Conservation (phyloP, 306 rosid species). For the Vicia sativa region DNA sequence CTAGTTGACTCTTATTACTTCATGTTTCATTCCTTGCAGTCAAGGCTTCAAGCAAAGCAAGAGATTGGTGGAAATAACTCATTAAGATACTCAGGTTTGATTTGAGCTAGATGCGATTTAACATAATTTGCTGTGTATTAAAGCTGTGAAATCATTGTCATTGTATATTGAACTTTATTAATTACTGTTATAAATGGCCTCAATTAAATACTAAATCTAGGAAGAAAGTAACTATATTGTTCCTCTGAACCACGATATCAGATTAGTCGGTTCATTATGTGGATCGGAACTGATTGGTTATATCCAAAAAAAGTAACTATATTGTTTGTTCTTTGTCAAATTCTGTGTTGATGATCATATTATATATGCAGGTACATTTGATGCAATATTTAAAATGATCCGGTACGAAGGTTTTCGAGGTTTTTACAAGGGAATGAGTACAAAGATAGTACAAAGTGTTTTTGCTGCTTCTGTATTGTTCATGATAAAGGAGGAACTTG, state of each 20-base stretch:
- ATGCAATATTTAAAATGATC: constrained; percentile 77
- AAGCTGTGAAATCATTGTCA: too few relatives aligned
- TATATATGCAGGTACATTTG: constrained; percentile 60
- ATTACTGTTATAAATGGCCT: too few relatives aligned
- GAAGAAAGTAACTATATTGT: too few relatives aligned
- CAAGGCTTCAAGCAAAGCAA: constrained; percentile 92
- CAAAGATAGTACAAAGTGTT: constrained; percentile 84
- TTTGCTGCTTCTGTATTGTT: constrained; percentile 86
- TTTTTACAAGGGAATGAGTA: constrained; percentile 87
- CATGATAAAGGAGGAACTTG: constrained; percentile 83
- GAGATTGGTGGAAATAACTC: constrained; percentile 77
- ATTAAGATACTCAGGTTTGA: constrained; percentile 85
- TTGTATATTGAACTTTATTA: too few relatives aligned
- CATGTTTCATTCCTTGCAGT: constrained; percentile 56
- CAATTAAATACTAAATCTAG: too few relatives aligned
- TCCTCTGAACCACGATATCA: too few relatives aligned
- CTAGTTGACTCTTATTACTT: constrained; percentile 13
- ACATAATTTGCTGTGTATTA: neutral
- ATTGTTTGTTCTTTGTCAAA: constrained; percentile 7
- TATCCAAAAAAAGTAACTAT: too few relatives aligned
- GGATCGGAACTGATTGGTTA: too few relatives aligned
- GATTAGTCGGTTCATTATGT: too few relatives aligned
- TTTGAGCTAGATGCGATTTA: constrained; percentile 10
- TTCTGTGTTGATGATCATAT: constrained; percentile 15
- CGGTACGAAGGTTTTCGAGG: constrained; percentile 71